A percentile compares a stretch with the other conserved stretches of the same genome.
phyloP scores from a whole-genome alignment of 129 eudicot species.

The Cynara cardunculus region DNA sequence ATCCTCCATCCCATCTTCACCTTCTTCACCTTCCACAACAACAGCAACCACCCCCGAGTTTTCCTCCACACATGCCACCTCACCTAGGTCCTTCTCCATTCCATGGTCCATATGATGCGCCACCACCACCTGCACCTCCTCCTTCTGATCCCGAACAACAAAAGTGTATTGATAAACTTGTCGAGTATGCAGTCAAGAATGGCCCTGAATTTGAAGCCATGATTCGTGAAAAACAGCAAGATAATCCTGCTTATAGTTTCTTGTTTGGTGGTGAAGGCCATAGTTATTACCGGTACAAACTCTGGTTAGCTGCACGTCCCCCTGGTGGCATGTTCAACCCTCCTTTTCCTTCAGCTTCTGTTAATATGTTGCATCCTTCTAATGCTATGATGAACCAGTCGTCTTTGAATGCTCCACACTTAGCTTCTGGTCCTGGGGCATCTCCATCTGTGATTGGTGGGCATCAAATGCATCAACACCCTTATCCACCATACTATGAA shows the following conservation, averaged over 20 bases:
- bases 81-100: conserved; percentile 51
- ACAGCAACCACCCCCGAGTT: conserved; percentile 63
- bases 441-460: conserved; percentile 36
- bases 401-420: conserved; percentile 49
- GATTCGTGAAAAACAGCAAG: conserved; percentile 88
- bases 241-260: conserved; percentile 83
- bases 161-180: conserved; percentile 89
- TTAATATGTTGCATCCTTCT: conserved; percentile 56
- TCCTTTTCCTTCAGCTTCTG: conserved; percentile 53
- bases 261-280: conserved; percentile 97
- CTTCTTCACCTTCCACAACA: conserved; percentile 53
- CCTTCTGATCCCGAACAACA: conserved; percentile 95
- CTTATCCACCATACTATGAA: conserved; percentile 71
- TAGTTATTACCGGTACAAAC: conserved; percentile 77
- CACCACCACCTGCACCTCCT: conserved; percentile 83
- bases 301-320: conserved; percentile 66
- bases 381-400: conserved; percentile 65
- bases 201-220: conserved; percentile 98
- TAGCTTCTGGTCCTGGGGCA: conserved; percentile 43
- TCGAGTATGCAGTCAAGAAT: conserved; percentile 80
- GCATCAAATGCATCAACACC: conserved; percentile 74
- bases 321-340: conserved; percentile 57
- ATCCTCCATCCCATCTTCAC: conserved; percentile 64
- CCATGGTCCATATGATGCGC: conserved; percentile 57
- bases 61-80: conserved; percentile 72